Evolutionary conservation across 129 eudicot genomes (phyloP), one percentile per base, ranked within the genome.

Genomic region (Flaveria sonorensis): DNA sequence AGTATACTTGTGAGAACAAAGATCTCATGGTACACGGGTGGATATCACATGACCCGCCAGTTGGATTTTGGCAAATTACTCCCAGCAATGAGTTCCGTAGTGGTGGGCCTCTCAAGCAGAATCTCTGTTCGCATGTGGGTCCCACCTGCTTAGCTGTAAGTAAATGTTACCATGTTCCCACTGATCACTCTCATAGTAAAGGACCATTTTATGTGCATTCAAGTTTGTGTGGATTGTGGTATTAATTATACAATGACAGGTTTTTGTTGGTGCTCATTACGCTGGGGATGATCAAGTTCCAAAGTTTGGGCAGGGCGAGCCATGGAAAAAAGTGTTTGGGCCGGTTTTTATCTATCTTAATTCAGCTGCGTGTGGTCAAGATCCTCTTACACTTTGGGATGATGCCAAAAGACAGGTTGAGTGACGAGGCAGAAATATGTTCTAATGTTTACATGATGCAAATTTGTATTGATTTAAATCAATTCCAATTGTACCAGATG

Each of bases 21-120:
- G 85, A 92, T 71, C 84, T 77, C 36, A 66, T 66, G 72, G 92
- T 92, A 19, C 95, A 92, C 68, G 97, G 97, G 15, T 91, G 91
- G 87, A 83, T 91, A 69, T 76, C 89, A 63, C 36, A 68, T 51
- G 87, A 86, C 46, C 92, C 89, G 18, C 74, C 88, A 5, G 69
- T 89, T 19, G 97, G 94, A 24, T 91, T 91, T 39, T 91, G 97
- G 97, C 83, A 83, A 77, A 91, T 91, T 42, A 83, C 87, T 16
- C 92, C 97, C 16, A 87, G 95, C 59, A 72, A 87, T 21, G 97
- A 92, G 85, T 92, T 85, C 50, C 68, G 94, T 14, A 79, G 86
- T 52, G 97, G 94, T 23, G 97, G 97, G n/a, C 97, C 97, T 3
- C 30, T 83, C 70, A 92, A 88, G 72, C 95, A 92, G 71, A 86